Evolutionary conservation across 1,284 basidiomycete genomes (phyloP).

Genomic region (Ceratobasidium sp.): DNA sequence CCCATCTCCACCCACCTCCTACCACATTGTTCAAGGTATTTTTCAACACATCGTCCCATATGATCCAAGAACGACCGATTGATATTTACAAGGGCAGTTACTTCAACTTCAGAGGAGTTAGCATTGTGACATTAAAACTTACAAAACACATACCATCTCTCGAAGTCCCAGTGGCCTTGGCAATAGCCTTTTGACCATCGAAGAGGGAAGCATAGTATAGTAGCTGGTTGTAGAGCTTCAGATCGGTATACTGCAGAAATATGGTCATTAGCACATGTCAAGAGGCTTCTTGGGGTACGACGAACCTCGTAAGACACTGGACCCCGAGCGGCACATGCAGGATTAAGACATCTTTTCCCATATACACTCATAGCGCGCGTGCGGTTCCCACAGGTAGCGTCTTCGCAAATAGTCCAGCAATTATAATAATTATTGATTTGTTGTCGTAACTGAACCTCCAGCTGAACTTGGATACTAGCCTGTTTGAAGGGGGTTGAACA

Average conservation of each 20-base stretch:
- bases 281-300: slow-evolving; percentile 40
- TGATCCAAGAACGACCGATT: slow-evolving; percentile 61
- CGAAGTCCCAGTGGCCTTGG: slow-evolving; percentile 58
- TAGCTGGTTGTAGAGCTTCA: slow-evolving; percentile 85
- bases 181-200: slow-evolving; percentile 69
- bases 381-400: slow-evolving; percentile 79
- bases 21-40: slow-evolving; percentile 83
- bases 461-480: slow-evolving; percentile 78
- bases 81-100: slow-evolving; percentile 58
- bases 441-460: slow-evolving; percentile 85
- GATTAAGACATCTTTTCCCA: slow-evolving; percentile 77
- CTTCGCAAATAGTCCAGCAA: slow-evolving; percentile 87
- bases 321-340: slow-evolving; percentile 65
- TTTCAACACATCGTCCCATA: slow-evolving; percentile 68
- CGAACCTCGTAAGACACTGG: slow-evolving; percentile 77
- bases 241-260: slow-evolving; percentile 75
- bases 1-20: slow-evolving; percentile 85
- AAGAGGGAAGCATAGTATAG: slow-evolving; percentile 83
- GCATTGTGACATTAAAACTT: slow-evolving; percentile 22
- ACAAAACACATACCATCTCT: slow-evolving; percentile 55
- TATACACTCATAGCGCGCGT: slow-evolving; percentile 95
- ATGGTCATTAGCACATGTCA: not conserved
- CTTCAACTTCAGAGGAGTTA: slow-evolving; percentile 58
- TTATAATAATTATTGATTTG: slow-evolving; percentile 88
- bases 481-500: slow-evolving; percentile 65